A percentile compares a stretch with the other conserved stretches of the same genome.
Evolutionary conservation across 768 basidiomycete species (phyloP).

Genomic region (Clathrus columnatus): DNA sequence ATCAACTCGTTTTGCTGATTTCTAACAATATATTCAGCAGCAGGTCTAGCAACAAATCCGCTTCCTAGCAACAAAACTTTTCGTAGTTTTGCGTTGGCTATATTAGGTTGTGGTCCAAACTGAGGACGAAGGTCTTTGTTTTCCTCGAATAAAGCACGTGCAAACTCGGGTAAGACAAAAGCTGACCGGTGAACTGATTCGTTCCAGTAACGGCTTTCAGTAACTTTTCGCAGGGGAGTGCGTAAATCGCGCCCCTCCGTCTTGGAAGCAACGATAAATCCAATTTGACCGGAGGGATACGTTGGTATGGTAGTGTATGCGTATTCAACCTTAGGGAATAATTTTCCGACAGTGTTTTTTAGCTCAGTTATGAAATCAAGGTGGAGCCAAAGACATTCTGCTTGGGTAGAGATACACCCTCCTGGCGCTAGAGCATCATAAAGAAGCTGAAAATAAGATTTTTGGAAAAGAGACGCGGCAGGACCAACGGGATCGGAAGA

Average conservation of each 20-base stretch:
- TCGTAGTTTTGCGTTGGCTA: slow-evolving; percentile 26
- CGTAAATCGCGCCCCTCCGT: slow-evolving; percentile 57
- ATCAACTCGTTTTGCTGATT: slow-evolving; percentile 76
- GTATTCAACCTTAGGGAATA: slow-evolving; percentile 82
- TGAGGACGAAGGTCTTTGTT: slow-evolving; percentile 61
- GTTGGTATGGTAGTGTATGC: slow-evolving; percentile 96
- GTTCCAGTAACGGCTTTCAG: slow-evolving; percentile 78
- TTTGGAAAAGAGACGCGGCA: slow-evolving; percentile 88
- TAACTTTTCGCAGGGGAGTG: slow-evolving; percentile 64
- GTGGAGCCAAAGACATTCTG: slow-evolving; percentile 93
- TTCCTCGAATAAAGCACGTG: slow-evolving; percentile 62
- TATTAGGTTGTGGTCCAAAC: slow-evolving; percentile 49
- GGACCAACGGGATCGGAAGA: slow-evolving; percentile 98
- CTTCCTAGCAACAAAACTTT: slow-evolving; percentile 86
- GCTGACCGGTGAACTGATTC: slow-evolving; percentile 68
- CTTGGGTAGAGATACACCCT: slow-evolving; percentile 92
- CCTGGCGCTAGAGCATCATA: slow-evolving; percentile 83
- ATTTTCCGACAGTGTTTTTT: slow-evolving; percentile 50
- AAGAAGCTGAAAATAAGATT: slow-evolving; percentile 93
- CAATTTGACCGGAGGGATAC: slow-evolving; percentile 97
- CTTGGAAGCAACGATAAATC: slow-evolving; percentile 86
- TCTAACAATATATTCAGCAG: slow-evolving; percentile 86
- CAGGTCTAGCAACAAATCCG: slow-evolving; percentile 94
- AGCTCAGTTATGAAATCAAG: slow-evolving; percentile 77
- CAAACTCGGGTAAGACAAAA: slow-evolving; percentile 93